These are phyloP conservation scores for Lactifluus echinatus DNA, from an alignment of 768 basidiomycete genomes.

Conservation along the genomic window DNA sequence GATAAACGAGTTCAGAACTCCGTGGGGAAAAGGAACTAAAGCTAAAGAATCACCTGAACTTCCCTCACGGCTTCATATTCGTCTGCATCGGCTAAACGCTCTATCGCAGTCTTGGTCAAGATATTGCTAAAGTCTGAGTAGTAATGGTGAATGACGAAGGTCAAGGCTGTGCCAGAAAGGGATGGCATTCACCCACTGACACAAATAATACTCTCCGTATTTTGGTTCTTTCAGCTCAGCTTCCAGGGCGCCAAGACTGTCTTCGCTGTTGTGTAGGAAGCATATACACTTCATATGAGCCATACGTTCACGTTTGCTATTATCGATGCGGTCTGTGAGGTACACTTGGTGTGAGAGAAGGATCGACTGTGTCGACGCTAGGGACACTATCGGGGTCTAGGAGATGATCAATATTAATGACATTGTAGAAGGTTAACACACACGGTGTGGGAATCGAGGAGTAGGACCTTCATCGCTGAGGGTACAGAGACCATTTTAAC, in stretches of 20 bases:
- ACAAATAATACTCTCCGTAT: slow-evolving; percentile 98
- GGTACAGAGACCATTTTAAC: slow-evolving; percentile 81
- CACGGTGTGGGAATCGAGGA: slow-evolving; percentile 92
- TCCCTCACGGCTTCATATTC: slow-evolving; percentile 95
- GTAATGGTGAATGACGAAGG: slow-evolving; percentile 1
- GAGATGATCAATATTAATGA: neutral
- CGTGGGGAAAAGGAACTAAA: slow-evolving; percentile 1
- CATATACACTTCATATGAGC: slow-evolving; percentile 97
- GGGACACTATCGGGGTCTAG: slow-evolving; percentile 90
- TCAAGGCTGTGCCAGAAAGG: neutral
- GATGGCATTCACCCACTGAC: slow-evolving; percentile 76
- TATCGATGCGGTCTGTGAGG: slow-evolving; percentile 96
- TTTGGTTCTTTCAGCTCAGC: slow-evolving; percentile 81
- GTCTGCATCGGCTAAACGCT: slow-evolving; percentile 87
- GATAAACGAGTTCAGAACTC: slow-evolving; percentile 5
- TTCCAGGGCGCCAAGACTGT: slow-evolving; percentile 76
- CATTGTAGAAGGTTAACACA: slow-evolving; percentile 21
- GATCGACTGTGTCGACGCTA: slow-evolving; percentile 89
- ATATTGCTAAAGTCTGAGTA: slow-evolving; percentile 88
- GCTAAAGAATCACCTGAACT: slow-evolving; percentile 64
- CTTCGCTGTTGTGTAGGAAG: slow-evolving; percentile 76
- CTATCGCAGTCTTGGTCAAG: slow-evolving; percentile 81
- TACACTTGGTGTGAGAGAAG: slow-evolving; percentile 95
- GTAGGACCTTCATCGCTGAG: slow-evolving; percentile 87
- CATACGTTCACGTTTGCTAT: slow-evolving; percentile 83